Base-by-base conservation (phyloP, 1,284 basidiomycete species). In the Melampsora americana region DNA sequence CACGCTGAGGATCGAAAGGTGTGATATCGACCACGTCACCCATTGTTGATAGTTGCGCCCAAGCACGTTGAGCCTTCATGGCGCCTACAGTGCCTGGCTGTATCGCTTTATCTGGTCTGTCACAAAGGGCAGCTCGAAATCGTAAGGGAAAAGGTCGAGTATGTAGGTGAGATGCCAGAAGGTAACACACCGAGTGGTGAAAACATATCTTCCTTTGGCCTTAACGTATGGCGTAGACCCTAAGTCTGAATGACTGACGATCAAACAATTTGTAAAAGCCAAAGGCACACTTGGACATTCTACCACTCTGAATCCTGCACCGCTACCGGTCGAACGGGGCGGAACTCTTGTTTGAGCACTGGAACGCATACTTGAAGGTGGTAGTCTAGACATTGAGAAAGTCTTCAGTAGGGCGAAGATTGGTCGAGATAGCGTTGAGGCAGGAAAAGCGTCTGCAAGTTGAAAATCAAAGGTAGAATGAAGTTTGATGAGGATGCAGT, bases 21-120 rank as follows among this genome's bases (percentile, higher is more conserved):
- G 90, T 89, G 68, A 93, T 85, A 23, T 89, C 86, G 66, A 92
- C 90, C 28, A 86, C 82, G 82, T 95, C 93, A 0, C 92, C 92
- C 12, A 86, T 84, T 46, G 90, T 84, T 7, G 92, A 93, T 50
- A 95, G 89, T 23, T 79, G 79, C 28, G 79, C 80, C 92, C 92
- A 96, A 84, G 91, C 88, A 28, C 94, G 88, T 78, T 91, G 90
- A 67, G 87, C 81, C n/a, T 86, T 85, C 48, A 89, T 89, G 28
- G 88, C 87, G 26, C 80, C 80, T 28, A 83, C 79, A 26, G 79
- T 78, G 44, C 82, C 82, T 6, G 79, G 79, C 6, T 78, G 78
- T 53, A 83, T 78, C 23, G 70, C 73, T 20, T 78, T 77, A 71
- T 81, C 79, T 30, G 78, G 69, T 77, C 80, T 75, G 26, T 44